These are phyloP conservation scores for Plenodomus lindquistii DNA, from an alignment of 2,329 filamentous ascomycete species.

Conservation along the genomic window DNA sequence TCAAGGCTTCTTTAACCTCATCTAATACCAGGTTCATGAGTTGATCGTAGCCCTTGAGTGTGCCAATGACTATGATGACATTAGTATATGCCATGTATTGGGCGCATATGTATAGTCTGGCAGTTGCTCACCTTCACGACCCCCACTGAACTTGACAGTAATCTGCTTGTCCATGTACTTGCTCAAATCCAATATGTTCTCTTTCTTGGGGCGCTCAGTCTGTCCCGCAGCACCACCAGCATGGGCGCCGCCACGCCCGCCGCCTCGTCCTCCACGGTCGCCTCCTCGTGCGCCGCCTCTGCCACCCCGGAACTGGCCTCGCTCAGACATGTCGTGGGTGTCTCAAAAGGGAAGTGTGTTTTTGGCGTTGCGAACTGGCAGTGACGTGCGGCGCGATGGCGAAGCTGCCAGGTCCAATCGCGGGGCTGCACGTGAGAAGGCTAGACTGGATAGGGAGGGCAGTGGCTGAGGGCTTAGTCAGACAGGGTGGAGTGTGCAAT, in stretches of 20 bases:
- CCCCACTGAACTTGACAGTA: slow-evolving; percentile 94
- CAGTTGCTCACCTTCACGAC: slow-evolving; percentile 73
- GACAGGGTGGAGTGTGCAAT: not conserved
- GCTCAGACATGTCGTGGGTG: slow-evolving; percentile 56
- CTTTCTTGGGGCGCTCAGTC: slow-evolving; percentile 85
- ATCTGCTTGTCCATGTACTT: slow-evolving; percentile 99
- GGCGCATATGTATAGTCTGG: not conserved
- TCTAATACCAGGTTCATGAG: slow-evolving; percentile 98
- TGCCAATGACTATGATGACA: slow-evolving; percentile 70
- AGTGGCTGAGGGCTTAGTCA: not conserved
- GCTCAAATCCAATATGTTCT: slow-evolving; percentile 92
- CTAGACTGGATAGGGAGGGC: not conserved
- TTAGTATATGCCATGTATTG: slow-evolving; percentile 5
- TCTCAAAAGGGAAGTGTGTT: slow-evolving; percentile 13
- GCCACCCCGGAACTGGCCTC: slow-evolving; percentile 56
- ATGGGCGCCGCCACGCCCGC: slow-evolving; percentile 46
- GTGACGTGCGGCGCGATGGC: slow-evolving; percentile 27
- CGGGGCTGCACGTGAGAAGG: slow-evolving; percentile 11
- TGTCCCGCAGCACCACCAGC: slow-evolving; percentile 31
- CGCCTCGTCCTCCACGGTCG: slow-evolving; percentile 48
- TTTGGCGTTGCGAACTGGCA: slow-evolving; percentile 6
- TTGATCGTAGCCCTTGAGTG: slow-evolving; percentile 92
- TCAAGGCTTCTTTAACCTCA: slow-evolving; percentile 86
- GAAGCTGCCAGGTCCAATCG: slow-evolving; percentile 2
- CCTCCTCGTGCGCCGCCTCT: slow-evolving; percentile 33